Percentiles rank a stretch among this genome's conserved stretches.
phyloP scores from a whole-genome alignment of 2,329 filamentous ascomycete species.

The Diaporthe longicolla region DNA sequence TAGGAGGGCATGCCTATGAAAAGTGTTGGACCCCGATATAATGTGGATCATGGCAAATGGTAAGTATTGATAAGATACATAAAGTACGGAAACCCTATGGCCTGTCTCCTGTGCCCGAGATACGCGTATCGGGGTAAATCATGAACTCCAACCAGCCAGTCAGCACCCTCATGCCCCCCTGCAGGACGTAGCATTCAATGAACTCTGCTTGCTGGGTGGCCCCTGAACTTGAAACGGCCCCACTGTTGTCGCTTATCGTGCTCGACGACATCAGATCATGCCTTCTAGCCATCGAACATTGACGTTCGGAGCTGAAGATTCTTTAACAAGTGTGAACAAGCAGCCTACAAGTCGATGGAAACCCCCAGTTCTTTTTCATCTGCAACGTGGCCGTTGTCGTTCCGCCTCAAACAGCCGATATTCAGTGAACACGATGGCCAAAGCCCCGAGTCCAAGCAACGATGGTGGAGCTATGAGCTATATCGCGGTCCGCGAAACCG shows the following conservation, averaged over 20 bases:
- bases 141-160: not conserved
- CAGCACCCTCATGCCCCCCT: not conserved
- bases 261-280: not conserved
- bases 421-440: not conserved
- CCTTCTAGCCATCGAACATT: not conserved
- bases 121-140: not conserved
- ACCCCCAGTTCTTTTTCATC: not conserved
- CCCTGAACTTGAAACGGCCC: not conserved
- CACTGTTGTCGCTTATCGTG: not conserved
- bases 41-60: no score
- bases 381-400: not conserved
- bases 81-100: no score
- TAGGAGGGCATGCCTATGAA: not conserved
- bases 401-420: not conserved
- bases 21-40: no score
- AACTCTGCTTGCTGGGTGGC: not conserved
- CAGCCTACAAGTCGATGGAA: not conserved
- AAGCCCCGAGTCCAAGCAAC: not conserved
- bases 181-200: not conserved
- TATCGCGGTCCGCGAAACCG: conserved; percentile 21
- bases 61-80: no score
- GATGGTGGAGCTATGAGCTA: conserved; percentile 22
- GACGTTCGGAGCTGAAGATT: not conserved
- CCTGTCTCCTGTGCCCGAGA: not conserved
- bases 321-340: not conserved